Evolutionary conservation across 805 yeast species (phyloP).

Genomic region (Ogataea polymorpha): DNA sequence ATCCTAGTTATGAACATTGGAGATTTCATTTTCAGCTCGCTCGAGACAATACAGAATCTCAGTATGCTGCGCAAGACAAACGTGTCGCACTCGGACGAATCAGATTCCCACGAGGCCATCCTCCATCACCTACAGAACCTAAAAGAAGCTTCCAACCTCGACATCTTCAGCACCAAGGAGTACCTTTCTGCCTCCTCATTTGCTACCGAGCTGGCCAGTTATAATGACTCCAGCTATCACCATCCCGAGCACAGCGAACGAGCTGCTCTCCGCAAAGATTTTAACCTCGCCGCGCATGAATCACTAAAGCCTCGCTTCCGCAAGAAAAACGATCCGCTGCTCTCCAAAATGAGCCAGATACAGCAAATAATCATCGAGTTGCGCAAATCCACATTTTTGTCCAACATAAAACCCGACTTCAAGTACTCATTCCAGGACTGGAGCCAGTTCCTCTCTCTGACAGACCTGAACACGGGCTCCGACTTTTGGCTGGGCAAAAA

Average conservation of each 20-base stretch:
- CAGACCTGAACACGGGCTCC: conserved; percentile 28
- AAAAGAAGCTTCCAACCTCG: conserved; percentile 15
- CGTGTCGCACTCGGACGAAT: conserved; percentile 15
- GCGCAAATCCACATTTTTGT: conserved; percentile 30
- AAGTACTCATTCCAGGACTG: conserved; percentile 52
- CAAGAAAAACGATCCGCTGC: conserved; percentile 27
- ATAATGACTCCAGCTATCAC: conserved; percentile 25
- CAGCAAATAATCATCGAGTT: conserved; percentile 32
- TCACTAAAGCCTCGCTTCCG: conserved; percentile 16
- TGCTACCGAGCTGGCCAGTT: conserved; percentile 17
- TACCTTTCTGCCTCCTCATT: conserved; percentile 16
- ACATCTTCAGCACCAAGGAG: conserved; percentile 18
- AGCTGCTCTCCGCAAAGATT: neutral
- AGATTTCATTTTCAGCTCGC: conserved; percentile 46
- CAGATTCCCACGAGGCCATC: conserved; percentile 16
- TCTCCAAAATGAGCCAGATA: conserved; percentile 20
- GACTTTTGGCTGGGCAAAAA: conserved; percentile 62
- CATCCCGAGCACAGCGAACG: neutral
- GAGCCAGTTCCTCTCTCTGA: conserved; percentile 37
- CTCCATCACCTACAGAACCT: conserved; percentile 19
- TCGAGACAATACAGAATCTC: conserved; percentile 11
- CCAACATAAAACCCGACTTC: conserved; percentile 39
- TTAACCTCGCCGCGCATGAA: too few relatives aligned
- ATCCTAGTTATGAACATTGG: conserved; percentile 70
- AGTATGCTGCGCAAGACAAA: neutral